A percentile compares a stretch with the other conserved stretches of the same genome.
These are phyloP conservation scores for Lactarius hatsudake DNA, from an alignment of 768 basidiomycete species.

Conservation along the genomic window DNA sequence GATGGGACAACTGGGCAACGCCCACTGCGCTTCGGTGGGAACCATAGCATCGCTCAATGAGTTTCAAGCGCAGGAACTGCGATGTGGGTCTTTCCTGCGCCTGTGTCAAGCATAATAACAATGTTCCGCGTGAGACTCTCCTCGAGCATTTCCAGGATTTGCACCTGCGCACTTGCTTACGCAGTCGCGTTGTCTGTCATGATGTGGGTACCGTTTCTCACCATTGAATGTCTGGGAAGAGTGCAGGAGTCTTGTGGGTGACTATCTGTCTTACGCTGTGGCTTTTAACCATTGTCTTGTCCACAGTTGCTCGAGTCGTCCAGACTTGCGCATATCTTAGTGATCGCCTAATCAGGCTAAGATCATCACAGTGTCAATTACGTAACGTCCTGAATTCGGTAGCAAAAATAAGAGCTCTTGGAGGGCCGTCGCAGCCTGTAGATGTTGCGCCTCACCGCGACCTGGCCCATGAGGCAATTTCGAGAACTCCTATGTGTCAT, in stretches of 20 bases:
- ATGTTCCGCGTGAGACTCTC: conserved; percentile 65
- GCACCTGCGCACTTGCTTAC: neutral
- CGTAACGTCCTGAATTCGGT: neutral
- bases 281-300: neutral
- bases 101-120: conserved; percentile 75
- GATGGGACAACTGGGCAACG: too few relatives aligned
- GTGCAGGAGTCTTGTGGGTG: neutral
- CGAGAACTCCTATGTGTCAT: neutral
- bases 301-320: neutral
- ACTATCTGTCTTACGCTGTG: neutral
- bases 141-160: conserved; percentile 58
- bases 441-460: neutral
- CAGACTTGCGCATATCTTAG: neutral
- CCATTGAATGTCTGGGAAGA: neutral
- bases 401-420: neutral
- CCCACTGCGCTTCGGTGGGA: too few relatives aligned
- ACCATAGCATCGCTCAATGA: conserved; percentile 20
- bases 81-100: conserved; percentile 78
- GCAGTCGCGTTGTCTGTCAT: conserved; percentile 4
- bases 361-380: neutral
- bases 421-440: too few relatives aligned
- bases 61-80: conserved; percentile 68
- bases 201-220: neutral
- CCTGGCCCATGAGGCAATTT: neutral
- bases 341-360: neutral